Base-by-base conservation (phyloP, 116 monocot species). In the Posidonia oceanica region DNA sequence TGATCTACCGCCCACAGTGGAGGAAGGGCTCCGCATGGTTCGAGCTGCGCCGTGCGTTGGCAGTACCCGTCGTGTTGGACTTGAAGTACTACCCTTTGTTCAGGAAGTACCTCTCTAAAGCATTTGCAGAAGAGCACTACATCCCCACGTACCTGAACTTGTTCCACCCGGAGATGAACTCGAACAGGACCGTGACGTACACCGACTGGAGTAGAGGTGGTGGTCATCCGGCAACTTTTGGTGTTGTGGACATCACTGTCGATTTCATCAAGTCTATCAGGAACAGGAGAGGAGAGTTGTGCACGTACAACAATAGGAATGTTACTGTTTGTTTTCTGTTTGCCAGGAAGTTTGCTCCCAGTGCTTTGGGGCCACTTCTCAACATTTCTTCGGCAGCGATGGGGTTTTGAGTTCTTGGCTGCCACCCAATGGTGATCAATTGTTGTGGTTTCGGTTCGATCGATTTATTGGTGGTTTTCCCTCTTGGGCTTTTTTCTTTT, bases 1-100 rank as follows among this genome's bases (percentile, higher is more conserved):
- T 66, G 15, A 78, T 84, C 62, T 63, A 37, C 53, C 78, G 69
- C 14, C 40, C 36, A 38, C 72, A 84, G 36, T 84, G 84, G 84
- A 61, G 84, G 54, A 84, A 84, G 78, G 84, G 84, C 1, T 75
- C 78, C 0, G 61, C 78, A 63, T 81, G 84, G 84, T 81, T 81
- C 52, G 84, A 84, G 40, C 63, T 84, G 54, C 78, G 55, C 58
- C 64, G 84, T 2, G 54, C 69, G 1, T 18, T 84, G 39, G 84
- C 84, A 12, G 54, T 81, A 5, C 44, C 59, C 36, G 76, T 84
- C 13, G 69, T 84, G 48, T 52, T 75, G 22, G 78, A 81, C 63
- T 20, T 68, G 36, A 69, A 66, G 39, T 81, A 78, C 75, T 81
- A 81, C 44, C 3, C 75, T 14, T 38, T 84, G 61, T 84, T 84